Conservation (phyloP, 768 basidiomycete species). For the Termitomyces sp. region DNA sequence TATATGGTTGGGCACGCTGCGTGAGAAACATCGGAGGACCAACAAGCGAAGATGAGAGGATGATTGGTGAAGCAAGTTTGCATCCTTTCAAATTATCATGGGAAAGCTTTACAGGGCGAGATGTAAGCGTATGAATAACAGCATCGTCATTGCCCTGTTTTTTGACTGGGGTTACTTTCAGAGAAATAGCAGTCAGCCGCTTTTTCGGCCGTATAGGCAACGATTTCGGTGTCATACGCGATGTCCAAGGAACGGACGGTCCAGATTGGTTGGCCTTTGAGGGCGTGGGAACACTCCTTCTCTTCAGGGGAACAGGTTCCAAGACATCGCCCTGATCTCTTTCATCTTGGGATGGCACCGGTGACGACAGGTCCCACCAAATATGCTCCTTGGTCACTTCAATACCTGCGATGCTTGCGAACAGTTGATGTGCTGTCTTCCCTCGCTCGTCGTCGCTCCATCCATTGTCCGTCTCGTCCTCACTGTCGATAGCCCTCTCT, state of each 20-base stretch:
- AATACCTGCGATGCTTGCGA: conserved; percentile 36
- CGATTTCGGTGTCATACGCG: conserved; percentile 17
- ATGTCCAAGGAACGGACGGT: conserved; percentile 8
- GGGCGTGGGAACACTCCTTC: not conserved
- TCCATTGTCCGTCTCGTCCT: conserved; percentile 26
- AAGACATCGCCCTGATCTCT: not conserved
- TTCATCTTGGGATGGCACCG: conserved; percentile 1
- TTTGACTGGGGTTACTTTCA: not conserved
- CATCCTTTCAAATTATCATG: conserved; percentile 4
- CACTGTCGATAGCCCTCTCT: conserved; percentile 20
- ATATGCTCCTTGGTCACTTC: conserved; percentile 25
- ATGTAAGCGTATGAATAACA: conserved; percentile 2
- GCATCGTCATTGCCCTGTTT: not conserved
- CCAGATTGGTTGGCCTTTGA: not conserved
- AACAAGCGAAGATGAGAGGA: conserved; percentile 17
- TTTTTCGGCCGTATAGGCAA: conserved; percentile 11
- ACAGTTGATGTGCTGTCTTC: conserved; percentile 51
- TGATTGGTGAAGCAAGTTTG: conserved; percentile 20
- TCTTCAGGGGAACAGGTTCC: not conserved
- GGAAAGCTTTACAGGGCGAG: conserved; percentile 6
- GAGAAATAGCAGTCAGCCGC: not conserved
- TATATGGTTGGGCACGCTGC: not conserved
- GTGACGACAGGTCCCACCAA: conserved; percentile 22
- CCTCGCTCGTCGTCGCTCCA: conserved; percentile 48
- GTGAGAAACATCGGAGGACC: not conserved